phyloP scores from a whole-genome alignment of 306 rosid species.

The Quercus cerris region DNA sequence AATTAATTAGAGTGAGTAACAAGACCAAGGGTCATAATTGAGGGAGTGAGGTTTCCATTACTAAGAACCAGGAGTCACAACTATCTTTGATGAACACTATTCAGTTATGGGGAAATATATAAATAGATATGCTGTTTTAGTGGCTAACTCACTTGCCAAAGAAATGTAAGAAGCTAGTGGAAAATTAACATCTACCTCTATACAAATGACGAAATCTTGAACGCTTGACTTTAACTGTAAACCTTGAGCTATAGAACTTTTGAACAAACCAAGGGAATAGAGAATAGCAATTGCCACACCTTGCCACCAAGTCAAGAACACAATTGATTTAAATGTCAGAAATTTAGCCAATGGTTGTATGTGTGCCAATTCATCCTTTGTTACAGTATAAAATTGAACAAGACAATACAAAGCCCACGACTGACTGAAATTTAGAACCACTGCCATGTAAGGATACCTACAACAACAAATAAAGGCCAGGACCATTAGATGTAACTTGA shows the following conservation, averaged over 20 bases:
- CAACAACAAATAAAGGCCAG: slow-evolving; percentile 31
- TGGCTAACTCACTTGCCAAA: slow-evolving; percentile 8
- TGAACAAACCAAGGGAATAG: slow-evolving; percentile 77
- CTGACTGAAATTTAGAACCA: slow-evolving; percentile 95
- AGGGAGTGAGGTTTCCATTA: slow-evolving; percentile 14
- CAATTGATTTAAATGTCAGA: slow-evolving; percentile 93
- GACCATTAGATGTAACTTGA: slow-evolving; percentile 30
- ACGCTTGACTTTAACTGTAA: slow-evolving; percentile 85
- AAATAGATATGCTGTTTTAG: slow-evolving; percentile 16
- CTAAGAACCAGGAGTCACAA: neutral
- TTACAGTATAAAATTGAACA: slow-evolving; percentile 86
- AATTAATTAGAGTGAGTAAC: slow-evolving; percentile 12
- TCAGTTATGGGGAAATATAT: neutral
- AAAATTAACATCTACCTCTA: slow-evolving; percentile 70
- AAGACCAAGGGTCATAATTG: neutral
- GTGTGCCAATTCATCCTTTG: slow-evolving; percentile 85
- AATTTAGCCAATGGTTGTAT: slow-evolving; percentile 95
- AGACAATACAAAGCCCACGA: slow-evolving; percentile 99
- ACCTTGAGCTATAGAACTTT: slow-evolving; percentile 92
- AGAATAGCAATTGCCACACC: slow-evolving; percentile 97
- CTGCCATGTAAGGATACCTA: slow-evolving; percentile 93
- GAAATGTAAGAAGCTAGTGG: slow-evolving; percentile 22
- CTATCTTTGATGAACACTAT: neutral
- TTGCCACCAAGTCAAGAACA: slow-evolving; percentile 99
- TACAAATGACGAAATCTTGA: slow-evolving; percentile 97